These are phyloP conservation scores for Metschnikowia kofuensis DNA, from an alignment of 805 yeast genomes.

Conservation along the genomic window DNA sequence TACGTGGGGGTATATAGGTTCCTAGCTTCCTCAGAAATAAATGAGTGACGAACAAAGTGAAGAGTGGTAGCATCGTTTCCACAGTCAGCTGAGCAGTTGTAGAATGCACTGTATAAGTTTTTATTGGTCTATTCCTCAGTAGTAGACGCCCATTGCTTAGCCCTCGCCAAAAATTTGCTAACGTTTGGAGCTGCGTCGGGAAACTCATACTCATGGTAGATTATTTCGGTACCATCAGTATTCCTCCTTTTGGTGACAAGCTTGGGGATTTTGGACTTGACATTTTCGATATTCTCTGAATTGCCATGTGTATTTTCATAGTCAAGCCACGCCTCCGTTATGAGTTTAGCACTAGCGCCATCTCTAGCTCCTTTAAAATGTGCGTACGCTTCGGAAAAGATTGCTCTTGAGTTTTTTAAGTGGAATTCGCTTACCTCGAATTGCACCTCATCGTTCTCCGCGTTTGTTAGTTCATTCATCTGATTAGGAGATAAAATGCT, in stretches of 20 bases:
- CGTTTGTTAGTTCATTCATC: slow-evolving; percentile 40
- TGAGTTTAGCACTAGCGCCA: slow-evolving; percentile 44
- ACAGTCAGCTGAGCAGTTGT: no score
- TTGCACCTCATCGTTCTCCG: slow-evolving; percentile 50
- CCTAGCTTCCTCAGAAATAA: background rate
- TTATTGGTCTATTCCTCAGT: no score
- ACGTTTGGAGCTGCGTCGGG: slow-evolving; percentile 55
- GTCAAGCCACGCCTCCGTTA: slow-evolving; percentile 59
- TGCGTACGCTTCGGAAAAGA: slow-evolving; percentile 54
- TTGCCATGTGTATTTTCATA: slow-evolving; percentile 68
- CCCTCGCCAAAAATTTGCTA: slow-evolving; percentile 41
- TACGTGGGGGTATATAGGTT: slow-evolving; percentile 70
- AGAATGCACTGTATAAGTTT: no score
- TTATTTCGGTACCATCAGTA: slow-evolving; percentile 49
- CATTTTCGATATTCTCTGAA: slow-evolving; percentile 28
- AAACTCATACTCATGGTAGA: slow-evolving; percentile 58
- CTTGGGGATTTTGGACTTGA: slow-evolving; percentile 52
- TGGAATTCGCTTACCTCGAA: slow-evolving; percentile 52
- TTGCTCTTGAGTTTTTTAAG: slow-evolving; percentile 46
- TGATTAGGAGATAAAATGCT: slow-evolving; percentile 58
- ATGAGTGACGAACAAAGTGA: background rate
- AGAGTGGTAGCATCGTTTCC: no score
- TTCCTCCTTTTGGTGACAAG: slow-evolving; percentile 44
- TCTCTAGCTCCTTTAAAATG: slow-evolving; percentile 36
- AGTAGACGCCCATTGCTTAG: slow-evolving; percentile 27